Conservation (phyloP, 805 yeast species). For the Yamadazyma nakazawae region DNA sequence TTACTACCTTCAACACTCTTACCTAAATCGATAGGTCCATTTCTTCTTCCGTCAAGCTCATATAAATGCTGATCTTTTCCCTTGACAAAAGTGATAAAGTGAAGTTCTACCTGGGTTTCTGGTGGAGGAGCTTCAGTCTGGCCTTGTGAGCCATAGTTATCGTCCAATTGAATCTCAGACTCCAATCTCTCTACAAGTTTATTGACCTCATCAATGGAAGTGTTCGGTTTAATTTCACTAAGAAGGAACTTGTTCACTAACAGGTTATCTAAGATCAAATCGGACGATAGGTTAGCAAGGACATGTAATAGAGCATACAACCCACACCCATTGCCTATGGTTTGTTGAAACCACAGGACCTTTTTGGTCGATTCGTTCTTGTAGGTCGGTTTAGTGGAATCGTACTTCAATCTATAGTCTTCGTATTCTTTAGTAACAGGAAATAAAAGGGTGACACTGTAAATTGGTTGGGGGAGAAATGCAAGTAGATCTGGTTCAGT, state of each 20-base stretch:
- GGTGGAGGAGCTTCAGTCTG: constrained; percentile 68
- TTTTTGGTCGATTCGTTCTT: constrained; percentile 27
- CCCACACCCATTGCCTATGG: constrained; percentile 89
- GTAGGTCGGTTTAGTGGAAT: constrained; percentile 19
- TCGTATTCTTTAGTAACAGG: constrained; percentile 72
- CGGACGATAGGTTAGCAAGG: constrained; percentile 44
- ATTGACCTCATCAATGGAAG: constrained; percentile 34
- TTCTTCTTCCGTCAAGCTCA: constrained; percentile 87
- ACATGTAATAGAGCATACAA: constrained; percentile 79
- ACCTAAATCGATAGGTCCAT: constrained; percentile 68
- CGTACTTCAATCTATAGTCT: constrained; percentile 41
- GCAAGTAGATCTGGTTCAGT: constrained; percentile 77
- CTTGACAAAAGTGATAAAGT: constrained; percentile 73
- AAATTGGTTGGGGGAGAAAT: constrained; percentile 77
- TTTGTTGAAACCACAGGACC: constrained; percentile 79
- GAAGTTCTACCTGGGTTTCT: constrained; percentile 52
- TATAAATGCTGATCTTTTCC: constrained; percentile 56
- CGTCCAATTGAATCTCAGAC: constrained; percentile 37
- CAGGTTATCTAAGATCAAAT: constrained; percentile 41
- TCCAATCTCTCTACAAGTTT: constrained; percentile 47
- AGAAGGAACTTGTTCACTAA: constrained; percentile 21
- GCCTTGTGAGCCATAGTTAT: constrained; percentile 49
- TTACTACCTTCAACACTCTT: constrained; percentile 38
- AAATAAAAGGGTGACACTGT: constrained; percentile 74
- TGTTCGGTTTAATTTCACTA: constrained; percentile 2